Evolutionary conservation across 208 protist genomes (phyloP).

Genomic region (Willaertia magna): DNA sequence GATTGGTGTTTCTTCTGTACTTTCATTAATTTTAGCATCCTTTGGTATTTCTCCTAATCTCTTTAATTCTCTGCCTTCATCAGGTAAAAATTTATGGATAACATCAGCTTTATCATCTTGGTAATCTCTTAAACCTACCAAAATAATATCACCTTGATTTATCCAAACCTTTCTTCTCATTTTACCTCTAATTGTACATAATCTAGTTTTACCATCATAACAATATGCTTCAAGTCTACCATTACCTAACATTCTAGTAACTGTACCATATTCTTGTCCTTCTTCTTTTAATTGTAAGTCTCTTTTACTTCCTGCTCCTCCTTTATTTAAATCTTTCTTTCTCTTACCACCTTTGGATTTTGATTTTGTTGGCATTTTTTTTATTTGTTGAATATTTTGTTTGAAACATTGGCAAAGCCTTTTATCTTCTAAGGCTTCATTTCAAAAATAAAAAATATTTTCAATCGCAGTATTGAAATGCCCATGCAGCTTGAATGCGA

Average conservation of each 20-base stretch:
- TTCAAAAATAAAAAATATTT: not conserved
- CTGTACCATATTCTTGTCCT: conserved; percentile 94
- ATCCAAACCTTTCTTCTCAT: conserved; percentile 64
- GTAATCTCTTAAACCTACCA: conserved; percentile 69
- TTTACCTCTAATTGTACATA: conserved; percentile 74
- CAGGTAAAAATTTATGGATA: conserved; percentile 69
- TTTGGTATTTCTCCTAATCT: conserved; percentile 47
- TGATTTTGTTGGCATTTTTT: not conserved
- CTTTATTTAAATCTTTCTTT: conserved; percentile 82
- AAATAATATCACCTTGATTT: conserved; percentile 58
- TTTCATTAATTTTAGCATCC: conserved; percentile 3
- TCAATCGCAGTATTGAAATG: too few species aligned
- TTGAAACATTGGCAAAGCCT: not conserved
- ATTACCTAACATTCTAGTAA: conserved; percentile 89
- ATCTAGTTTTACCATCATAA: conserved; percentile 58
- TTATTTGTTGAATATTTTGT: too few species aligned
- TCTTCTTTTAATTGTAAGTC: conserved; percentile 88
- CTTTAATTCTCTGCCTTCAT: conserved; percentile 66
- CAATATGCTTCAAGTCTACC: conserved; percentile 84
- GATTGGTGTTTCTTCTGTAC: not conserved
- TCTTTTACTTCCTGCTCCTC: conserved; percentile 80
- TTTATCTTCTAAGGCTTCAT: not conserved
- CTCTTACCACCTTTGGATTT: conserved; percentile 82
- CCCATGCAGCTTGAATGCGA: too few species aligned
- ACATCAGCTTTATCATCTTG: conserved; percentile 77